Conservation (phyloP, 2,329 filamentous ascomycete species). For the Trichoderma sp. region DNA sequence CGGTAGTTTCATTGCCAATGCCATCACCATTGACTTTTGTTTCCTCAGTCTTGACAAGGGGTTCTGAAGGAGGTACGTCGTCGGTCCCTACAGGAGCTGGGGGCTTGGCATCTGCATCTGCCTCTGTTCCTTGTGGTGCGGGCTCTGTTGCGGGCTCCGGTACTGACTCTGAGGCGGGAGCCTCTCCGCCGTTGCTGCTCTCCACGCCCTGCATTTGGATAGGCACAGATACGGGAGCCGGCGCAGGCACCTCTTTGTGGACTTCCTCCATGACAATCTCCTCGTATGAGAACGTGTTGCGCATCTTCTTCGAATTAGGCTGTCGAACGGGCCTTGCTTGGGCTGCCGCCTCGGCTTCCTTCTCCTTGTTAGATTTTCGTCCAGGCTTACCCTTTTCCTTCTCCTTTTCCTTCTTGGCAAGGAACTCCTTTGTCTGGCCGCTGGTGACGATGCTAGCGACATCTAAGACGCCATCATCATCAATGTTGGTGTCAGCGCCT, state of each 20-base stretch:
- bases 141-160: not conserved
- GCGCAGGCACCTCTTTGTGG: conserved; percentile 27
- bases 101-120: not conserved
- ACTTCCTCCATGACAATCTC: conserved; percentile 62
- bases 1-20: not conserved
- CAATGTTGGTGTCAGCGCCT: conserved; percentile 33
- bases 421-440: conserved; percentile 78
- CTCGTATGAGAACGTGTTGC: conserved; percentile 73
- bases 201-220: conserved; percentile 32
- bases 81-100: conserved; percentile 21
- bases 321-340: conserved; percentile 60
- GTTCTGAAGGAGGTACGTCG: conserved; percentile 12
- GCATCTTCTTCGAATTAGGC: conserved; percentile 71
- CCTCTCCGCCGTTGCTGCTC: conserved; percentile 26
- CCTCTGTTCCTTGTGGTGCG: conserved; percentile 11
- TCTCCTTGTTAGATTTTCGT: conserved; percentile 50
- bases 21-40: not conserved
- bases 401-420: conserved; percentile 80
- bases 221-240: not conserved
- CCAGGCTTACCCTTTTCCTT: conserved; percentile 67
- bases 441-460: conserved; percentile 83
- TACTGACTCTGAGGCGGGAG: not conserved
- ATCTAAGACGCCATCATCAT: conserved; percentile 75
- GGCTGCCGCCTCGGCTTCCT: conserved; percentile 53
- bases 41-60: conserved; percentile 30